Evolutionary conservation across 1,284 basidiomycete genomes (phyloP), one percentile per base, ranked within the genome.

Genomic region (Ceratobasidium sp.): DNA sequence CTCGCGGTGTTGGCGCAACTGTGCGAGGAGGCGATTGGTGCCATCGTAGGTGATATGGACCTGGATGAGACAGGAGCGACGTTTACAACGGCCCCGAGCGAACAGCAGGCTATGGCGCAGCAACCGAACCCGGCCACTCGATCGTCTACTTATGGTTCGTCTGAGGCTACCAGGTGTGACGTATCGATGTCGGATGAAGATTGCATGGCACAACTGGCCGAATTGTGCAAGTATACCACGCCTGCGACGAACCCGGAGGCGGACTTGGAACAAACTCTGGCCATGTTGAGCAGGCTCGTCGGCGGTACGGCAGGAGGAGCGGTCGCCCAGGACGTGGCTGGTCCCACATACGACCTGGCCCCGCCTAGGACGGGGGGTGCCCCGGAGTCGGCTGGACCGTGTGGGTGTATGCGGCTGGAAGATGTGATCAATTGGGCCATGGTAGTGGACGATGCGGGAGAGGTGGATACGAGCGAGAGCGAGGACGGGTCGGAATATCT

Each of bases 161-260:
- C 34, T 37, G 34, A 37, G 6, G 5, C 34, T 37, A 37, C 34
- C 34, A 9, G 9, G 34, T 37, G 34, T 5, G 34, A 37, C 34
- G 34, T 37, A 37, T 37, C 56, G 19, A 59, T 59, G 56, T 29
- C 56, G 11, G 56, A 59, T 16, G 56, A 59, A 59, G 56, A 39
- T 9, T 59, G 34, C 34, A 31, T 59, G 4, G 31, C 56, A 14
- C 34, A 37, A 22, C 56, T 59, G 3, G 34, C 31, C 16, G 56
- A 59, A 4, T 9, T 59, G 13, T 59, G 56, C 34, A 59, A 59
- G n/a, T 7, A 22, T 7, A 59, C 39, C 5, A n/a, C 19, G 19
- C 31, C 34, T 29, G 56, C 34, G 19, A 34, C 19, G 34, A 19
- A 59, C 34, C 53, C 34, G 19, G 34, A 59, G n/a, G 11, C 16